Conservation (phyloP, 2,329 filamentous ascomycete species). For the Magnaporthiopsis rhizophila region DNA sequence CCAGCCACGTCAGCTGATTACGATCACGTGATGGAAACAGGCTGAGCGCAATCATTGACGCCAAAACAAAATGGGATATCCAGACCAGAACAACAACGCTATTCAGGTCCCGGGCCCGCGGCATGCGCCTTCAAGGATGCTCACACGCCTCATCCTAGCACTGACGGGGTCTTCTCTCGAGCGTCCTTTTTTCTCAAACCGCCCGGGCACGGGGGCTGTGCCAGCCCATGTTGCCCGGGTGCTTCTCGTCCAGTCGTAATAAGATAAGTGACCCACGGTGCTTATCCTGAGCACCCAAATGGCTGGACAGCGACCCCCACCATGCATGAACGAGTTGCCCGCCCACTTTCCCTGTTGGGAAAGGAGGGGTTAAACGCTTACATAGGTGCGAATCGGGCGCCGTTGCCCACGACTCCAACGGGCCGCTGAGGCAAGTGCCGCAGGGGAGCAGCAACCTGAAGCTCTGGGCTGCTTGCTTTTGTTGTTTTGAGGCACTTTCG, state of each 20-base stretch:
- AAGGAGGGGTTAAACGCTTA: not conserved
- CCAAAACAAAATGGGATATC: no score
- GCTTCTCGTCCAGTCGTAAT: not conserved
- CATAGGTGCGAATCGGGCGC: not conserved
- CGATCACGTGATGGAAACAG: not conserved
- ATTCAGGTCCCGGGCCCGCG: no score
- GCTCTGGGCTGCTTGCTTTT: not conserved
- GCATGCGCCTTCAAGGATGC: no score
- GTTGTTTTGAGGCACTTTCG: constrained; percentile 11
- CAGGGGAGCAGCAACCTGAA: not conserved
- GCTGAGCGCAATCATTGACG: no score
- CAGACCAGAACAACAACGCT: no score
- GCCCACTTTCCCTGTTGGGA: not conserved
- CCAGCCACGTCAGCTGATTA: not conserved
- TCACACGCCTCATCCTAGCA: not conserved
- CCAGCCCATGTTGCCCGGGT: not conserved
- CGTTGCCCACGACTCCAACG: not conserved
- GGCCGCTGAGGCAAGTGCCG: not conserved
- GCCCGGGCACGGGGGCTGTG: not conserved
- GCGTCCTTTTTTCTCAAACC: not conserved
- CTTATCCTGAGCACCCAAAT: not conserved
- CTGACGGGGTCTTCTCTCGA: not conserved
- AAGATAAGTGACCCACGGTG: not conserved
- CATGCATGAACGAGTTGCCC: not conserved
- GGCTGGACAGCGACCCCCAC: not conserved